Conservation (phyloP, 1,284 basidiomycete genomes). For the Amylostereum chailletii region DNA sequence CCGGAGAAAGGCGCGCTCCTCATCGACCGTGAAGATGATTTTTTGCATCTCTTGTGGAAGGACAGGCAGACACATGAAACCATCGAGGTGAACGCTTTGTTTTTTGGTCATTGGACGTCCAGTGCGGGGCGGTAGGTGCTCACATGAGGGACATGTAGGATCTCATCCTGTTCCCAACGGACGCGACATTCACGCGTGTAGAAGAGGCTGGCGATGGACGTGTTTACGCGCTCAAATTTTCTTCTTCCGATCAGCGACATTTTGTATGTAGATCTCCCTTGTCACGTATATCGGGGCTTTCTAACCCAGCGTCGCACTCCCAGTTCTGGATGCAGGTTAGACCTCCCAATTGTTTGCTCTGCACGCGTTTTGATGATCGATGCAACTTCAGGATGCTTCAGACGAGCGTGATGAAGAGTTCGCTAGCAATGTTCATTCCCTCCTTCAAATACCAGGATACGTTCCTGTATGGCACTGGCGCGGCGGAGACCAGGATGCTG, state of each 20-base stretch:
- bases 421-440: constrained; percentile 55
- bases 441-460: constrained; percentile 56
- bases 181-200: constrained; percentile 69
- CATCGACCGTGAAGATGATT: constrained; percentile 61
- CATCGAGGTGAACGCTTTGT: constrained; percentile 41
- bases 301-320: not conserved
- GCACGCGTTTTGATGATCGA: not conserved
- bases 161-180: constrained; percentile 69
- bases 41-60: constrained; percentile 73
- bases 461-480: constrained; percentile 46
- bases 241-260: constrained; percentile 70
- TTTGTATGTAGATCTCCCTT: constrained; percentile 47
- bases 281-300: constrained; percentile 8
- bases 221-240: constrained; percentile 74
- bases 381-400: constrained; percentile 47
- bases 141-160: constrained; percentile 33
- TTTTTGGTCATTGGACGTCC: too few species aligned
- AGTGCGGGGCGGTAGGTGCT: too few species aligned
- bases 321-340: constrained; percentile 81
- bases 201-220: constrained; percentile 50
- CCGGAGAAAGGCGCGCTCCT: constrained; percentile 65
- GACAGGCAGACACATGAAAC: constrained; percentile 49
- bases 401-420: constrained; percentile 63
- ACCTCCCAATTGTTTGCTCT: not conserved
- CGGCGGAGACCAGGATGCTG: constrained; percentile 8